Conservation (phyloP, 2,329 filamentous ascomycete genomes). For the Scytalidium lignicola region DNA sequence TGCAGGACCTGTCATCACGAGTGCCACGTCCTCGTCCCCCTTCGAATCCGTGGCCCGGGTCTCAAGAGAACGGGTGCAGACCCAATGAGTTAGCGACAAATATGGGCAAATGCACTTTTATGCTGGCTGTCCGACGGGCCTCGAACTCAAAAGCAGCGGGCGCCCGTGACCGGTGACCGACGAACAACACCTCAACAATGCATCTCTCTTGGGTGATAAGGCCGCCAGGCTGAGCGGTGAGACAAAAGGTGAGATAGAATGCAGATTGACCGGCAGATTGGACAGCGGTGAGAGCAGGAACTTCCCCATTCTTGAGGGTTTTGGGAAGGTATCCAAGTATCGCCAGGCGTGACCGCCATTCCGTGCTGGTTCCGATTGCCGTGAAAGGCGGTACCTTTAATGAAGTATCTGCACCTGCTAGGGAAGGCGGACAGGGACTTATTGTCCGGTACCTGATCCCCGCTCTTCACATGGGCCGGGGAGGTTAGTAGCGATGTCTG, state of each 20-base stretch:
- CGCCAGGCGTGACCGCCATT: conserved; percentile 16
- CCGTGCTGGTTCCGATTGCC: conserved; percentile 10
- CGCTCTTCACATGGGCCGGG: conserved; percentile 15
- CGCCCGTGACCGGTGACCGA: neutral
- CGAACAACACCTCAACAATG: neutral
- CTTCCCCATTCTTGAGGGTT: neutral
- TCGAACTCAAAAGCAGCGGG: neutral
- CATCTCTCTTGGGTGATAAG: neutral
- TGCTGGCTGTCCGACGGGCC: neutral
- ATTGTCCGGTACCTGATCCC: conserved; percentile 12
- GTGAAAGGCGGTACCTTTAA: neutral
- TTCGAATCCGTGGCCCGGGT: conserved; percentile 12
- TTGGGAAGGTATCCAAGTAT: conserved; percentile 1
- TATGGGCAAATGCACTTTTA: conserved; percentile 5
- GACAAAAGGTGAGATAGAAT: conserved; percentile 1
- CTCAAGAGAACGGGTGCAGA: conserved; percentile 3
- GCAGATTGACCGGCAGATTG: neutral
- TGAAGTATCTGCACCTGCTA: neutral
- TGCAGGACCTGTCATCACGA: neutral
- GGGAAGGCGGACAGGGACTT: neutral
- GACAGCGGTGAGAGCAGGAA: neutral
- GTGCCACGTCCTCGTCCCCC: neutral
- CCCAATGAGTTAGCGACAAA: conserved; percentile 18
- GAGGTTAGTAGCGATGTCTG: neutral
- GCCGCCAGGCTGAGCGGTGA: conserved; percentile 12